A percentile compares a stretch with the other conserved stretches of the same genome.
Conservation (phyloP, 805 yeast genomes). For the Candida quercuum region DNA sequence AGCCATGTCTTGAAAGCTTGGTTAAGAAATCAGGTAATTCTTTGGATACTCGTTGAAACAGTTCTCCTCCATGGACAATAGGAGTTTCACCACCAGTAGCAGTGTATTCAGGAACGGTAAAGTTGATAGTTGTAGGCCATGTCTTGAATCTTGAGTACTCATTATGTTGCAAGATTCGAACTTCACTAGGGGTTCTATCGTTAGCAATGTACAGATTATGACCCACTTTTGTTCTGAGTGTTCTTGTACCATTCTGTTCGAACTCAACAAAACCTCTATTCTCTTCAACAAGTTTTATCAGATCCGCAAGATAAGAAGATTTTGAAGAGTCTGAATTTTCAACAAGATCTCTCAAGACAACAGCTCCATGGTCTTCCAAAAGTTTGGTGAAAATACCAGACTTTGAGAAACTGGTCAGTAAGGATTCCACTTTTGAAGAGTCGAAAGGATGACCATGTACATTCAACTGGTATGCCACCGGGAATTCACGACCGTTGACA, state of each 20-base stretch:
- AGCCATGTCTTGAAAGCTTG: slow-evolving; percentile 21
- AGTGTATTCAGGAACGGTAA: slow-evolving; percentile 17
- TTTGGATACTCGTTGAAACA: slow-evolving; percentile 18
- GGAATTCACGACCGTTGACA: slow-evolving; percentile 7
- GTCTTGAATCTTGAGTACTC: slow-evolving; percentile 28
- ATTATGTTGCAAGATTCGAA: slow-evolving; percentile 26
- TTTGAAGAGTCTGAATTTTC: slow-evolving; percentile 17
- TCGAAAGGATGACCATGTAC: slow-evolving; percentile 27
- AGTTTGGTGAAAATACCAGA: slow-evolving; percentile 21
- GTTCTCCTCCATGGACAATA: slow-evolving; percentile 28
- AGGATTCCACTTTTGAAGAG: slow-evolving; percentile 2
- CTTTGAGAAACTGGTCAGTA: slow-evolving; percentile 15
- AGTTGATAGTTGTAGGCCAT: slow-evolving; percentile 24
- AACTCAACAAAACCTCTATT: slow-evolving; percentile 21
- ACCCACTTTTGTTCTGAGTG: slow-evolving; percentile 21
- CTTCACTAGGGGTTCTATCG: slow-evolving; percentile 26
- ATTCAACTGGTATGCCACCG: slow-evolving; percentile 6
- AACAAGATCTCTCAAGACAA: slow-evolving; percentile 23
- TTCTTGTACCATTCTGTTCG: slow-evolving; percentile 26
- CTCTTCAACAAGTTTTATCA: slow-evolving; percentile 19
- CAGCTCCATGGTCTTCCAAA: slow-evolving; percentile 25
- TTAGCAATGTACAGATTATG: slow-evolving; percentile 24
- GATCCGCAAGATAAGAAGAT: slow-evolving; percentile 11
- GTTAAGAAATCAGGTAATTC: slow-evolving; percentile 20
- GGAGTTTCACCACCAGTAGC: slow-evolving; percentile 31